Evolutionary conservation across 1,284 basidiomycete genomes (phyloP), one percentile per base, ranked within the genome.

Genomic region (Ganoderma meredithae): DNA sequence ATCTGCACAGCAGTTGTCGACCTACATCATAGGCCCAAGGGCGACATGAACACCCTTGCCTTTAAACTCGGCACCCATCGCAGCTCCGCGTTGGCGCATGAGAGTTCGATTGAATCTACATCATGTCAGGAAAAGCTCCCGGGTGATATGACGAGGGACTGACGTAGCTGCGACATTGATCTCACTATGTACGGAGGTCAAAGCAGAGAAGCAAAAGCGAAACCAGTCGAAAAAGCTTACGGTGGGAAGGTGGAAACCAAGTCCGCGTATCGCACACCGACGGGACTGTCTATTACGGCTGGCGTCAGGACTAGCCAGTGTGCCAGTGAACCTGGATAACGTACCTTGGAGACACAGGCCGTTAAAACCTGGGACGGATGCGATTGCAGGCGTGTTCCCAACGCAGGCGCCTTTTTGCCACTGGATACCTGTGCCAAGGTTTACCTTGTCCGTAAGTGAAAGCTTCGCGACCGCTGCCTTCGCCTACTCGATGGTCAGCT

Each of bases 81-180:
- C 90, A 15, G 78, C 79, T 10, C 89, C 92, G 49, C 91, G 84
- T 67, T 85, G 79, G 69, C 85, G 83, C 79, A 92, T 90, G 40
- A 94, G 81, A 15, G 87, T 85, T 60, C 90, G 86, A 77, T 92
- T 91, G 79, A 90, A 93, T 1, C 82, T 84, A 66, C 19, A 8
- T 31, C 25, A 55, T 17, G 5, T 22, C 13, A n/a, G 40, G 31
- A 19, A 13, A 33, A 36, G 22, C 3, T 7, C 22, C 8, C 19
- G 9, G 49, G 25, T 13, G 7, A 31, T 27, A 61, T n/a, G 36
- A 56, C 7, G 56, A 1, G 31, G 10, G 8, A 77, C 83, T 75
- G 69, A 84, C 75, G 93, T 92, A 15, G 91, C 83, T 6, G 90
- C 92, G 10, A 84, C 86, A 75, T 93, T 94, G 79, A 94, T 89